Conservation (phyloP, 345 rosid species). For the Arabidopsis suecica region DNA sequence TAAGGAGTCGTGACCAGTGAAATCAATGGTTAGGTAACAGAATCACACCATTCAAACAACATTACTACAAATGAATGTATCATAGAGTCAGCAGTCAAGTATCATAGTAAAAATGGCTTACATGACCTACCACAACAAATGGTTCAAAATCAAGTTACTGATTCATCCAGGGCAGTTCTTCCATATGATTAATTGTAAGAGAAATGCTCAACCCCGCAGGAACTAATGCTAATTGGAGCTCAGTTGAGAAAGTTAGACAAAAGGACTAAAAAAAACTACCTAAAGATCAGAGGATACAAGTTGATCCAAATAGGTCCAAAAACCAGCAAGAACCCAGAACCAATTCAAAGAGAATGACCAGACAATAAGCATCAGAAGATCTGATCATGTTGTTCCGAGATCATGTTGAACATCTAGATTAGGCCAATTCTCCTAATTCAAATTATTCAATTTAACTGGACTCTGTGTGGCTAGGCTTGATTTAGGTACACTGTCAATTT, state of each 20-base stretch:
- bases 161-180: no score
- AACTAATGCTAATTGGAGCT: conserved; percentile 3
- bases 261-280: conserved; percentile 1
- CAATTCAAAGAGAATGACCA: not conserved
- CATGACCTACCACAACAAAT: not conserved
- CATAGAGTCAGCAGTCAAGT: not conserved
- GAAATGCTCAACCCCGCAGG: not conserved
- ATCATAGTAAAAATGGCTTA: not conserved
- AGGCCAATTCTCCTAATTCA: not conserved
- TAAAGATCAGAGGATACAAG: not conserved
- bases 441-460: not conserved
- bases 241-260: not conserved
- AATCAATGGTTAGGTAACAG: not conserved
- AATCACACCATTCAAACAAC: not conserved
- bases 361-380: not conserved
- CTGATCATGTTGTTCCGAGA: not conserved
- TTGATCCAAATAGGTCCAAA: not conserved
- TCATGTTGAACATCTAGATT: not conserved
- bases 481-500: not conserved
- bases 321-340: not conserved
- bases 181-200: not conserved
- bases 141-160: no score
- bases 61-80: not conserved
- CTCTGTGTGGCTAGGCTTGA: not conserved
- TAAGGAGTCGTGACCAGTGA: not conserved